These are phyloP conservation scores for Myrica gale DNA, from an alignment of 306 rosid species.

Conservation along the genomic window DNA sequence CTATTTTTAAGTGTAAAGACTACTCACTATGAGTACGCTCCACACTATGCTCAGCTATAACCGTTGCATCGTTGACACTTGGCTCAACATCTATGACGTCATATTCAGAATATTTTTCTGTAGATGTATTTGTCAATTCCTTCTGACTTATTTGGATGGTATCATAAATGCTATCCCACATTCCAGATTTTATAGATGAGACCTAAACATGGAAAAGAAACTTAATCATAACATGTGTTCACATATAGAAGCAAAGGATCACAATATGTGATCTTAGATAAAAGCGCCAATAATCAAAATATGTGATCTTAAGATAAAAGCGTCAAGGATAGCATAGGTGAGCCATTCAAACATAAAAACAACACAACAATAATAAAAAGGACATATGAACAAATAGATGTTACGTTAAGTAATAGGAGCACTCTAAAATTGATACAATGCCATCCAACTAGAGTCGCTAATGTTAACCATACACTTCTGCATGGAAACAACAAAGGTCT, in stretches of 20 bases:
- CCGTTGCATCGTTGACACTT: constrained; percentile 32
- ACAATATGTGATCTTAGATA: too few relatives aligned
- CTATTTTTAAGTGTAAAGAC: constrained; percentile 11
- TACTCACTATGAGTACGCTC: constrained; percentile 51
- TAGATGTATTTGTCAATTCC: constrained; percentile 38
- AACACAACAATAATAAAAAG: neutral
- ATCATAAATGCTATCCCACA: constrained; percentile 86
- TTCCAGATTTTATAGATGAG: constrained; percentile 70
- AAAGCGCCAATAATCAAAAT: neutral
- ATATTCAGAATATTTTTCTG: constrained; percentile 41
- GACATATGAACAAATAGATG: neutral
- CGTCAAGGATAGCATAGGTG: neutral
- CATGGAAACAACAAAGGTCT: neutral
- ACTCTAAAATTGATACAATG: neutral
- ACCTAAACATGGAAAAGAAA: constrained; percentile 44
- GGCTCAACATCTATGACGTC: constrained; percentile 69
- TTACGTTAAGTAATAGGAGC: neutral
- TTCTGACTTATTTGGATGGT: constrained; percentile 52
- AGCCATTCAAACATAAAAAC: neutral
- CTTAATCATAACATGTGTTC: neutral
- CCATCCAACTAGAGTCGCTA: neutral
- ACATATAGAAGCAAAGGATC: neutral
- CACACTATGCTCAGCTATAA: constrained; percentile 19
- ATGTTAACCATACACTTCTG: neutral
- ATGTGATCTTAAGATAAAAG: neutral